Percentiles rank a stretch among this genome's conserved stretches.
These are phyloP conservation scores for Anastatica hierochuntica DNA, from an alignment of 345 rosid genomes.

Conservation along the genomic window DNA sequence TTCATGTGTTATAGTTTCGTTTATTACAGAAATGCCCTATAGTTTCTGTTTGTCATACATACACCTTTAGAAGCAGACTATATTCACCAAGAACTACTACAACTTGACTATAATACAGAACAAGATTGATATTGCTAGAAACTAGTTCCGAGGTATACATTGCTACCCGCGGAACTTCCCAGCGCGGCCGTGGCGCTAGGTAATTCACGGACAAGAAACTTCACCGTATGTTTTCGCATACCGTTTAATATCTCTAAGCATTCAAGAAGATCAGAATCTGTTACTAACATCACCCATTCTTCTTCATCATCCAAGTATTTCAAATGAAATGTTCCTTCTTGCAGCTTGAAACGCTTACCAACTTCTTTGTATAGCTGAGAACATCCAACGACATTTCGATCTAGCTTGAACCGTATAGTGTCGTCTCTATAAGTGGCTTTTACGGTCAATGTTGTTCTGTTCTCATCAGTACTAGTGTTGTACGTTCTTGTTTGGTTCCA, in stretches of 20 bases:
- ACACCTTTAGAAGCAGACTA: too few relatives aligned
- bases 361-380: constrained; percentile 69
- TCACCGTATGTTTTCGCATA: constrained; percentile 44
- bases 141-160: constrained; percentile 33
- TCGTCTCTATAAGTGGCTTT: constrained; percentile 82
- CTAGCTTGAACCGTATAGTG: constrained; percentile 67
- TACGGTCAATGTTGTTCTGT: constrained; percentile 41
- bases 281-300: constrained; percentile 77
- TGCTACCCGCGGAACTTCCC: constrained; percentile 70
- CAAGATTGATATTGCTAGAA: constrained; percentile 3
- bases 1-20: too few relatives aligned
- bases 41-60: too few relatives aligned
- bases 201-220: constrained; percentile 55
- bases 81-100: too few relatives aligned
- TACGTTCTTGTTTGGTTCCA: constrained; percentile 30
- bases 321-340: constrained; percentile 60
- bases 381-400: constrained; percentile 45
- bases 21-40: too few relatives aligned
- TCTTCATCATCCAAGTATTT: constrained; percentile 84
- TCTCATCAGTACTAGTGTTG: constrained; percentile 23
- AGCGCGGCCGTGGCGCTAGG: constrained; percentile 18
- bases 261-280: constrained; percentile 73
- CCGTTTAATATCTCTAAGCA: constrained; percentile 65
- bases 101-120: neutral
- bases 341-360: constrained; percentile 60